Conservation (phyloP, 495 filamentous ascomycete species). For the Cairneyella variabilis region DNA sequence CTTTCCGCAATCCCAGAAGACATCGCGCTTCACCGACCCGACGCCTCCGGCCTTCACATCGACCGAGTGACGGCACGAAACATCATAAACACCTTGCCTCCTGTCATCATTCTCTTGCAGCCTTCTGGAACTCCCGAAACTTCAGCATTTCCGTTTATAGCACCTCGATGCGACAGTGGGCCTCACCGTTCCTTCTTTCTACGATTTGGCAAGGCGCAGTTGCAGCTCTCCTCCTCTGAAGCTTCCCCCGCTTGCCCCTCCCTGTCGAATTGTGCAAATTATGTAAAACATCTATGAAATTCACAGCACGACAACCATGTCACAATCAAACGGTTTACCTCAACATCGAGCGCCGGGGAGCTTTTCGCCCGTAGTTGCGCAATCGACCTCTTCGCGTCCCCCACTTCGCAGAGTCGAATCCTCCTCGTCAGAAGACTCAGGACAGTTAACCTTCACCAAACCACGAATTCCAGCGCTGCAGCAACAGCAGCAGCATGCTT, state of each 20-base stretch:
- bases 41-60: too few relatives aligned
- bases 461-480: neutral
- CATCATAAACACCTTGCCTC: too few relatives aligned
- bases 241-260: neutral
- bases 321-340: conserved; percentile 46
- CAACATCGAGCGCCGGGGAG: conserved; percentile 44
- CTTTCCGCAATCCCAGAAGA: too few relatives aligned
- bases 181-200: too few relatives aligned
- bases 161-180: too few relatives aligned
- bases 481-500: conserved; percentile 8
- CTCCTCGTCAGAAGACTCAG: conserved; percentile 31
- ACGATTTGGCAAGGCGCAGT: too few relatives aligned
- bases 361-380: conserved; percentile 48
- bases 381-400: conserved; percentile 35
- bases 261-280: conserved; percentile 11
- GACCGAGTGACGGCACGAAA: too few relatives aligned
- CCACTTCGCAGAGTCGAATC: conserved; percentile 39
- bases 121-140: too few relatives aligned
- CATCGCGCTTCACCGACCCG: too few relatives aligned
- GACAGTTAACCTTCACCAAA: conserved; percentile 26
- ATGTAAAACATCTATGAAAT: conserved; percentile 24
- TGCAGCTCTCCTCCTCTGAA: too few relatives aligned
- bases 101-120: too few relatives aligned
- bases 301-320: conserved; percentile 30
- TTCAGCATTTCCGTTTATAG: too few relatives aligned